A percentile compares a stretch with the other conserved stretches of the same genome.
These are phyloP conservation scores for Eucalyptus sp. DNA, from an alignment of 345 rosid species.

Conservation along the genomic window DNA sequence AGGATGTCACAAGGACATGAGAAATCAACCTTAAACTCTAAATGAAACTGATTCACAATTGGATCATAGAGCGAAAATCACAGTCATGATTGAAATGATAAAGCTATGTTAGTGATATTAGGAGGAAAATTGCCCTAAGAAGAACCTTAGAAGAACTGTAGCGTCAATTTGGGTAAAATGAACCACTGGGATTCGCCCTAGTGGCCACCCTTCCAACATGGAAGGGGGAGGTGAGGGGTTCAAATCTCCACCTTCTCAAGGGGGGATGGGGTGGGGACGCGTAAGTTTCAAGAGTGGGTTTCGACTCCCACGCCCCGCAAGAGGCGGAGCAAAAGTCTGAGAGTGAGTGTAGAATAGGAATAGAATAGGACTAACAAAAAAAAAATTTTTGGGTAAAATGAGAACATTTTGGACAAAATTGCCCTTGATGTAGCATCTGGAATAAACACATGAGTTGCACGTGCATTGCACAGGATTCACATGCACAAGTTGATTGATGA, in stretches of 20 bases:
- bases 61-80: not conserved
- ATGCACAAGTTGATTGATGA: not conserved
- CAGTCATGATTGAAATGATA: not conserved
- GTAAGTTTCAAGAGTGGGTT: too few species aligned
- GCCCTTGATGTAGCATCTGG: not conserved
- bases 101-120: not conserved
- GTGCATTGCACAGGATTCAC: not conserved
- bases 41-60: not conserved
- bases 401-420: not conserved
- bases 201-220: too few species aligned
- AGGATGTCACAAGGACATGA: too few species aligned
- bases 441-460: not conserved
- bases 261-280: too few species aligned
- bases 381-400: too few species aligned
- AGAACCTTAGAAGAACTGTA: not conserved
- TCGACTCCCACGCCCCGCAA: too few species aligned
- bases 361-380: too few species aligned
- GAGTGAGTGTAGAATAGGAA: too few species aligned
- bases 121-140: not conserved
- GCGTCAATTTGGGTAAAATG: not conserved
- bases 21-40: not conserved
- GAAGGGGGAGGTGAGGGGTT: too few species aligned
- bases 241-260: too few species aligned
- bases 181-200: too few species aligned
- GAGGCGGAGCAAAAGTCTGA: too few species aligned